Conservation (phyloP, 257 asterid species). For the Nicotiana tomentosiformis region DNA sequence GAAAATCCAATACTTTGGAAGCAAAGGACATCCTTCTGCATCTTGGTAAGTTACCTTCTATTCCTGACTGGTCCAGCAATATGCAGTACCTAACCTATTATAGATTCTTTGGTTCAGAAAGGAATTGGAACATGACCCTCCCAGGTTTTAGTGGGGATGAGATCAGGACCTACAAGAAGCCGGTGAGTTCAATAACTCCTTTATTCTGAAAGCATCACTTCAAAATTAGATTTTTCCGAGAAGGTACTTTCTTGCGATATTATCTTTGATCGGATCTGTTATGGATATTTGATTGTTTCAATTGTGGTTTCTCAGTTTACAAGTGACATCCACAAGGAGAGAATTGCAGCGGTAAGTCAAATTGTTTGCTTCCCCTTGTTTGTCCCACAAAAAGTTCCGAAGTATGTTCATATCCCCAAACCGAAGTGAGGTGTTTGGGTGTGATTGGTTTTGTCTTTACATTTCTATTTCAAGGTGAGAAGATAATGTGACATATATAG, state of each 20-base stretch:
- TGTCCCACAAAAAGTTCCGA: neutral
- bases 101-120: constrained; percentile 43
- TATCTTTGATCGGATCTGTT: neutral
- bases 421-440: neutral
- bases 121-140: constrained; percentile 81
- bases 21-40: constrained; percentile 87
- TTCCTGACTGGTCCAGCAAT: neutral
- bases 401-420: neutral
- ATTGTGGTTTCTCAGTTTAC: constrained; percentile 41
- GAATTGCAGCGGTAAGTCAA: constrained; percentile 68
- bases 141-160: constrained; percentile 97
- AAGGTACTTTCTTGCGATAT: neutral
- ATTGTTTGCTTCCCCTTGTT: constrained; percentile 4
- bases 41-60: constrained; percentile 48
- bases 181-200: constrained; percentile 32
- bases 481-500: neutral
- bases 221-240: neutral
- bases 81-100: constrained; percentile 19
- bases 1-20: constrained; percentile 81
- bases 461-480: neutral
- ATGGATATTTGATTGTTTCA: neutral
- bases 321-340: constrained; percentile 75
- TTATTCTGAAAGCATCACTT: neutral
- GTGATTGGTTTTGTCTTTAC: neutral
- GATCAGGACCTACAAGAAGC: constrained; percentile 70